Conservation (phyloP, 768 basidiomycete species). For the Tricholoma saponaceum region DNA sequence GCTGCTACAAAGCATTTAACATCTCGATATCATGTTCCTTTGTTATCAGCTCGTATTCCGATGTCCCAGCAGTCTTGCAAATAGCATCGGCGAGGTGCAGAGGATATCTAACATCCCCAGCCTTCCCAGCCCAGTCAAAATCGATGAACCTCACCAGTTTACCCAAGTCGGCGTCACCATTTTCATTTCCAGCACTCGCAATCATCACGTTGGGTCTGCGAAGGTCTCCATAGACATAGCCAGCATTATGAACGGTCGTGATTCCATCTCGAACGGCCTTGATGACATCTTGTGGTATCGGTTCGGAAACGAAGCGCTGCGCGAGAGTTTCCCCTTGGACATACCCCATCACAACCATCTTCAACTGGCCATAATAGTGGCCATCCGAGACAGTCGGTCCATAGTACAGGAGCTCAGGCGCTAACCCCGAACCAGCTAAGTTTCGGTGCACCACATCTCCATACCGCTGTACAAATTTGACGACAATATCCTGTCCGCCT, state of each 20-base stretch:
- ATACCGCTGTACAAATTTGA: constrained; percentile 16
- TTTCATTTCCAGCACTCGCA: not conserved
- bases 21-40: constrained; percentile 6
- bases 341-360: constrained; percentile 29
- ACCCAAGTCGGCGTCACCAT: not conserved
- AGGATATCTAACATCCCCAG: constrained; percentile 13
- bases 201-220: constrained; percentile 6
- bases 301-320: not conserved
- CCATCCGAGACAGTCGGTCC: constrained; percentile 6
- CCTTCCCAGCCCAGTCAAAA: constrained; percentile 13
- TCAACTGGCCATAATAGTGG: constrained; percentile 6
- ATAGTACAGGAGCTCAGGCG: constrained; percentile 20
- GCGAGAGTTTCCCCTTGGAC: constrained; percentile 13
- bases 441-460: constrained; percentile 17
- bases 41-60: constrained; percentile 3
- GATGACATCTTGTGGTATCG: not conserved
- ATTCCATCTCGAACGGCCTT: not conserved
- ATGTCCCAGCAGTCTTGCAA: not conserved
- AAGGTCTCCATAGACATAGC: constrained; percentile 5
- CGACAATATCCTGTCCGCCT: constrained; percentile 1
- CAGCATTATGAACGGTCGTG: not conserved
- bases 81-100: constrained; percentile 6
- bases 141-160: constrained; percentile 3
- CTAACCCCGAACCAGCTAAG: constrained; percentile 18
- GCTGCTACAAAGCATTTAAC: not conserved